Percentiles rank a stretch among this genome's conserved stretches.
These are phyloP conservation scores for Kwoniella bestiolae DNA, from an alignment of 768 basidiomycete genomes.

Conservation along the genomic window DNA sequence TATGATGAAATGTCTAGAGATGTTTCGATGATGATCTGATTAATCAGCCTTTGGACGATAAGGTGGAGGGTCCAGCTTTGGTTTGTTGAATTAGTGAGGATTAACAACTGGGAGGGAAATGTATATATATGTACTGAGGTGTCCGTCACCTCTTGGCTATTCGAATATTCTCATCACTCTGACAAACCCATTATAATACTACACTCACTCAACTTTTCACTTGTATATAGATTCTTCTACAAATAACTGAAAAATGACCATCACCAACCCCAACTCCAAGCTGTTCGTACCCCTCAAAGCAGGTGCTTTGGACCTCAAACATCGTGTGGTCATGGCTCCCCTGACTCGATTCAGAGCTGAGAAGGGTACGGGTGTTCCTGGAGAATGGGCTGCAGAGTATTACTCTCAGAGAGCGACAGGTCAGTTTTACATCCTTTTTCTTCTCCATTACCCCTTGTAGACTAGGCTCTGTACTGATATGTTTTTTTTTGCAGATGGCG, in stretches of 20 bases:
- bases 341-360: constrained; percentile 44
- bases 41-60: no score
- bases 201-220: background rate
- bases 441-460: background rate
- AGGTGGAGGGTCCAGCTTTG: no score
- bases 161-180: no score
- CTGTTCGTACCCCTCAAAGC: constrained; percentile 25
- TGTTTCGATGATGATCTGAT: background rate
- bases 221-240: background rate
- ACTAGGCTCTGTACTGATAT: background rate
- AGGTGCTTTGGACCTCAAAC: constrained; percentile 25
- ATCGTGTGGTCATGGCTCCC: constrained; percentile 47
- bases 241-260: background rate
- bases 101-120: no score
- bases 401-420: constrained; percentile 51
- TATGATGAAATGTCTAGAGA: background rate
- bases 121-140: no score
- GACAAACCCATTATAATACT: background rate
- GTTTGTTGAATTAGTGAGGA: no score
- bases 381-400: constrained; percentile 40
- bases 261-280: constrained; percentile 12
- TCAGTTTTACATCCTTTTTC: background rate
- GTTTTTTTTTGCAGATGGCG: constrained; percentile 25
- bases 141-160: no score
- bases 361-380: constrained; percentile 26